Evolutionary conservation across 495 filamentous ascomycete species (phyloP).

Genomic region (Penicillium macrosclerotiorum): DNA sequence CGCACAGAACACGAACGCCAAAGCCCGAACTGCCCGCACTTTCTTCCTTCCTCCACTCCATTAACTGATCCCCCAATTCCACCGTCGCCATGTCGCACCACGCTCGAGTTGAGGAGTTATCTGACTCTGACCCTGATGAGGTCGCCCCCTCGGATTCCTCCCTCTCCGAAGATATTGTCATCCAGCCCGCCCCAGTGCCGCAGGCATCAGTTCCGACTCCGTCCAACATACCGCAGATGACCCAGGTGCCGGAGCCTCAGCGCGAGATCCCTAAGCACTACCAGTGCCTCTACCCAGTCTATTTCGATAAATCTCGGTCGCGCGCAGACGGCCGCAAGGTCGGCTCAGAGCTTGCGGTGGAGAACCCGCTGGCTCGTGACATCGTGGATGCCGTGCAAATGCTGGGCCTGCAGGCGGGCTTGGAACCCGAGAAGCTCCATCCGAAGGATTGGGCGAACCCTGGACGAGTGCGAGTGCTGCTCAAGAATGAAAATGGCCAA

Average conservation of each 20-base stretch:
- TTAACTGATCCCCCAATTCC: background rate
- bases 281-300: constrained; percentile 90
- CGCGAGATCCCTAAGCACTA: constrained; percentile 67
- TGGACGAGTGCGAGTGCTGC: constrained; percentile 75
- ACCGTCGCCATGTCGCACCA: constrained; percentile 66
- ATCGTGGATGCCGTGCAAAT: constrained; percentile 79
- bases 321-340: constrained; percentile 81
- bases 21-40: constrained; percentile 15
- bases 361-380: constrained; percentile 84
- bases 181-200: constrained; percentile 37
- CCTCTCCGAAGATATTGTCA: constrained; percentile 40
- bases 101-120: constrained; percentile 85
- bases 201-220: constrained; percentile 14
- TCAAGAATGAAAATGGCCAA: constrained; percentile 58
- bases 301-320: constrained; percentile 79
- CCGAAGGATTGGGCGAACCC: constrained; percentile 98
- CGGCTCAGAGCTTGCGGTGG: constrained; percentile 63
- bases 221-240: constrained; percentile 25
- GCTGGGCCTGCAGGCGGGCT: constrained; percentile 70
- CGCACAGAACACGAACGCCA: constrained; percentile 9
- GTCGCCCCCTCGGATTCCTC: constrained; percentile 74
- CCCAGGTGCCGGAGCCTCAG: constrained; percentile 37
- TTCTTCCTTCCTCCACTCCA: constrained; percentile 5
- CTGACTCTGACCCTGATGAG: constrained; percentile 70
- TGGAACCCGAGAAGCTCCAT: constrained; percentile 90